phyloP scores from a whole-genome alignment of 345 rosid species.

The Sonneratia caseolaris region DNA sequence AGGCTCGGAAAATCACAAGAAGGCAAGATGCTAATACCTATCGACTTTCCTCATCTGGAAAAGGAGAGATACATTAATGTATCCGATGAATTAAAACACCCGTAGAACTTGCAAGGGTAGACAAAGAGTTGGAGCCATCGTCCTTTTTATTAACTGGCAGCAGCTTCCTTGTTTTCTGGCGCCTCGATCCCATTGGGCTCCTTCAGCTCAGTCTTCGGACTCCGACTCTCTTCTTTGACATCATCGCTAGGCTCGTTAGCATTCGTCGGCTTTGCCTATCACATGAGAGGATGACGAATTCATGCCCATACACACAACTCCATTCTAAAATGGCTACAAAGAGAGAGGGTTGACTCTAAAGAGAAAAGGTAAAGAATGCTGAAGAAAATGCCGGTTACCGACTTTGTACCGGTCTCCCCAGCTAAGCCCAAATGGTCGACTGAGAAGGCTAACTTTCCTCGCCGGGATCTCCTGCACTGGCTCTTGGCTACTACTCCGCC shows the following conservation, averaged over 20 bases:
- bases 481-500: constrained; percentile 45
- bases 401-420: constrained; percentile 99
- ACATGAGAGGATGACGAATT: constrained; percentile 6
- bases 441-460: constrained; percentile 68
- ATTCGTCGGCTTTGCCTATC: constrained; percentile 36
- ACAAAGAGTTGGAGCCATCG: neutral
- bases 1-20: neutral
- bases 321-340: neutral
- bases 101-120: neutral
- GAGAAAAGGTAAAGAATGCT: too few relatives aligned
- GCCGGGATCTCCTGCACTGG: constrained; percentile 49
- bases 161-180: constrained; percentile 24
- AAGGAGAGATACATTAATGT: neutral
- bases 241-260: constrained; percentile 22
- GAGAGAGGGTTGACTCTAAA: too few relatives aligned
- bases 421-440: constrained; percentile 89
- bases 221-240: constrained; percentile 42
- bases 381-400: neutral
- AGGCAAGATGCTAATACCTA: neutral
- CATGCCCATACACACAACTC: neutral
- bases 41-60: neutral
- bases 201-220: constrained; percentile 23
- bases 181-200: constrained; percentile 22
- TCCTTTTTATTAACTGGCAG: constrained; percentile 1
- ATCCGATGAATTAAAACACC: neutral